Base-by-base conservation (phyloP, 352 stramenopile species). In the Phytopythium helicoides region DNA sequence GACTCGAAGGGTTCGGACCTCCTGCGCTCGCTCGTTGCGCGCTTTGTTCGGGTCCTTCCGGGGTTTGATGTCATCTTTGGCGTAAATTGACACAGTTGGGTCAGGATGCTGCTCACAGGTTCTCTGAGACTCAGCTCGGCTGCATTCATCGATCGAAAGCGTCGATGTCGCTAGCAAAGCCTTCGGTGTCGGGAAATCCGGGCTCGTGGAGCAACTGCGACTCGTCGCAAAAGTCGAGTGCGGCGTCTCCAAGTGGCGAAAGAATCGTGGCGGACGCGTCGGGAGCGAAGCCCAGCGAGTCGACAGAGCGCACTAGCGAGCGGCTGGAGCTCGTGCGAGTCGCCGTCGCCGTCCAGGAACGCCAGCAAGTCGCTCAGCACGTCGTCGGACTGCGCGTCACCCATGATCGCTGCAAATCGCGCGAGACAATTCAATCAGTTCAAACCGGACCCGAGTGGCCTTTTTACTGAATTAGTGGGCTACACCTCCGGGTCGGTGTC, bases 1-100 rank as follows among this genome's bases (percentile, higher is more conserved):
- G 46, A 51, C 58, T 65, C 56, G 56, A 65, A 50, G 57, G 46
- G n/a, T 33, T 31, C 9, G 56, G 56, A 28, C 46, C 36, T 53
- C 49, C 37, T 22, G n/a, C 7, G 8, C 56, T 34, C 3, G 21
- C 19, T 50, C 18, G 6, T 40, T 21, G 37, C 25, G n/a, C 36
- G 49, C 6, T 56, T 44, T 7, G 56, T 59, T 41, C 38, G 61
- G 9, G 49, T 58, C 22, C 31, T 40, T 33, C 50, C 55, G 47
- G 54, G 37, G 21, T 35, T 44, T 22, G 19, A 8, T 19, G 6
- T 14, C 47, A 21, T 40, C 23, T 26, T 18, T 38, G 33, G 33
- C 18, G 18, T 28, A 19, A 21, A 23, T 3, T 21, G 19, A n/a
- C 21, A 9, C 19, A 21, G 9, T 42, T 16, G 28, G 12, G 28